A percentile compares a stretch with the other conserved stretches of the same genome.
phyloP scores from a whole-genome alignment of 2,329 filamentous ascomycete genomes.

The Celoporthe dispersa region DNA sequence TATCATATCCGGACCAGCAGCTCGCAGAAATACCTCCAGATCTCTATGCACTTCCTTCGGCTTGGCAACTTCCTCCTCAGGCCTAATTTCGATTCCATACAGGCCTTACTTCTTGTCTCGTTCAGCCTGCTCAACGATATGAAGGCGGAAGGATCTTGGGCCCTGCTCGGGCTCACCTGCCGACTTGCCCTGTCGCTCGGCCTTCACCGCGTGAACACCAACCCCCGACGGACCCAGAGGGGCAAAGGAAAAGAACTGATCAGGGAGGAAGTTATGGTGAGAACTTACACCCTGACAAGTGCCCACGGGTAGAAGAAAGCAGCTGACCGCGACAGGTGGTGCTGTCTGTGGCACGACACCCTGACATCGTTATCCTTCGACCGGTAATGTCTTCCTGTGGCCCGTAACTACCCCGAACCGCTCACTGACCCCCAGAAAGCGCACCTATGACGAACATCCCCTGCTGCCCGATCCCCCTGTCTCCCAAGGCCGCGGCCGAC shows the following conservation, averaged over 20 bases:
- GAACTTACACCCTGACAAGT: slow-evolving; percentile 2
- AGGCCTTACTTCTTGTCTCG: slow-evolving; percentile 64
- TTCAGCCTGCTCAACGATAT: slow-evolving; percentile 71
- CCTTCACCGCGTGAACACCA: slow-evolving; percentile 53
- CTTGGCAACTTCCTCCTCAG: slow-evolving; percentile 66
- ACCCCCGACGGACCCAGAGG: slow-evolving; percentile 52
- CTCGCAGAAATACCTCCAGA: slow-evolving; percentile 65
- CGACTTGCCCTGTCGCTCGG: slow-evolving; percentile 69
- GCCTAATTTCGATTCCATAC: slow-evolving; percentile 68
- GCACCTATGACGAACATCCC: slow-evolving; percentile 66
- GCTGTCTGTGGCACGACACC: slow-evolving; percentile 69
- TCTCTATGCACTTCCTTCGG: slow-evolving; percentile 67
- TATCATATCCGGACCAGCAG: slow-evolving; percentile 64
- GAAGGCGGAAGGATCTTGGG: slow-evolving; percentile 72
- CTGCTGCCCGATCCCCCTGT: slow-evolving; percentile 57
- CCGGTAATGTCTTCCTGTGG: slow-evolving; percentile 45
- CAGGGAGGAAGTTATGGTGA: slow-evolving; percentile 60
- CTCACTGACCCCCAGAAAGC: slow-evolving; percentile 38
- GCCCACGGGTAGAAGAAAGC: neutral
- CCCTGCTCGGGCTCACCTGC: slow-evolving; percentile 65
- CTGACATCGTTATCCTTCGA: slow-evolving; percentile 70
- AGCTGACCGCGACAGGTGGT: slow-evolving; percentile 51
- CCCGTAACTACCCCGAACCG: neutral
- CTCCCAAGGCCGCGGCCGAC: slow-evolving; percentile 46
- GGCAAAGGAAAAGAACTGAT: slow-evolving; percentile 59